Evolutionary conservation across 2,329 filamentous ascomycete species (phyloP), one percentile per base, ranked within the genome.

Genomic region (Stagonosporopsis chrysanthemi): DNA sequence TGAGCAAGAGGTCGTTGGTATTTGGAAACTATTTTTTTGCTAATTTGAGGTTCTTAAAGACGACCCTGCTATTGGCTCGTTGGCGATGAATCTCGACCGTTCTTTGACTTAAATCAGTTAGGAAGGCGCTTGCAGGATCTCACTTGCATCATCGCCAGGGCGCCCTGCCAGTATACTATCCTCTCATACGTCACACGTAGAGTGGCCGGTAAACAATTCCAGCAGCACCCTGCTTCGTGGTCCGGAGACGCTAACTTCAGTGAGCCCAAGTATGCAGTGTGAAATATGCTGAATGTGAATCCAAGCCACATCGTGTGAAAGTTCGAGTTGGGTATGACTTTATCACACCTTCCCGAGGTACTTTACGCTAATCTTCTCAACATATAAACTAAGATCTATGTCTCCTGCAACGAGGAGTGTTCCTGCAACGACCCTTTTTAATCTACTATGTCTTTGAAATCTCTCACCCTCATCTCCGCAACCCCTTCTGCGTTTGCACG

Each of bases 401-500:
- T 4, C 14, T n/a, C 12, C 14, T 33, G 31, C 31, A n/a, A 33
- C 5, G 31, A n/a, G n/a, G 14, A 6, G 14, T n/a, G 31, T 4
- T n/a, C 14, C 5, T 33, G 3, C 31, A 15, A 33, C n/a, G n/a
- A n/a, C n/a, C n/a, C n/a, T n/a, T n/a, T 14, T 33, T 14, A 33
- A 4, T 33, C 31, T 14, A 6, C 5, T 22, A 50, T 50, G 46
- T 50, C 26, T 11, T 15, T 11, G 22, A 23, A 35, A 11, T 58
- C 61, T 5, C 56, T 65, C 11, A 64, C 43, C 19, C 61, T 66
- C 19, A 64, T 67, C n/a, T 66, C 61, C 49, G 75, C 75, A 9
- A 76, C 75, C 1, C 75, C 76, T 12, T 77, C 73, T 2, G 75
- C 76, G 6, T 78, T 77, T 61, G 76, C 77, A 6, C 73, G 76